Conservation (phyloP, 768 basidiomycete species). For the Trametes gibbosa region DNA sequence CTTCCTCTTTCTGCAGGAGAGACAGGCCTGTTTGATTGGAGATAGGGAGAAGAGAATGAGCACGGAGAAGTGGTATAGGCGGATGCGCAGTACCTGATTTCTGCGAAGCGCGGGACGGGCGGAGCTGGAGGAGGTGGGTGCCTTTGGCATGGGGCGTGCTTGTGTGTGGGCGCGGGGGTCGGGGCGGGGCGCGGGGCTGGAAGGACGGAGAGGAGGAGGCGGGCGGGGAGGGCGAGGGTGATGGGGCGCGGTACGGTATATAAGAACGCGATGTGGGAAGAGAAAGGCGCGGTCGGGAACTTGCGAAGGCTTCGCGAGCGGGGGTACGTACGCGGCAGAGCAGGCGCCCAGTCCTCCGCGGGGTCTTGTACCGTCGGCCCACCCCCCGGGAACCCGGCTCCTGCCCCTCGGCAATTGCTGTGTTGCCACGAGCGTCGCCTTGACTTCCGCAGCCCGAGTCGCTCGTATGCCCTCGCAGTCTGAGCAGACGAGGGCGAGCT, state of each 20-base stretch:
- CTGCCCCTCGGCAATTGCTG: neutral
- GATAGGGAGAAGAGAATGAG: constrained; percentile 7
- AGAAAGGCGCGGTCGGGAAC: constrained; percentile 10
- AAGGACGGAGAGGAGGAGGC: neutral
- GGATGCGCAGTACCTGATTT: constrained; percentile 56
- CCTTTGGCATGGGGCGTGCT: constrained; percentile 61
- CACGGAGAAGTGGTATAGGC: constrained; percentile 3
- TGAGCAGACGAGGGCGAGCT: no score
- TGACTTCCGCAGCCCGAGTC: neutral
- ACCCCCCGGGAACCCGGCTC: neutral
- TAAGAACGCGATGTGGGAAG: constrained; percentile 13
- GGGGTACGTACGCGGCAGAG: constrained; percentile 5
- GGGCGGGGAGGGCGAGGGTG: constrained; percentile 2
- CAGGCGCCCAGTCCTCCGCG: neutral
- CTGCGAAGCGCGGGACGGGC: constrained; percentile 68
- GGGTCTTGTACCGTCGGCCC: neutral
- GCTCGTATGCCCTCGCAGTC: no score
- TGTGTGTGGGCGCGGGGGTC: neutral
- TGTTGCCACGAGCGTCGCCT: constrained; percentile 13
- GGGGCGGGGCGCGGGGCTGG: neutral
- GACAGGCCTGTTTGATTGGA: constrained; percentile 55
- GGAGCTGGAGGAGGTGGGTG: constrained; percentile 37
- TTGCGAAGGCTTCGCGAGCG: constrained; percentile 10
- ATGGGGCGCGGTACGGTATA: constrained; percentile 8
- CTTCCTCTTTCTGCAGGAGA: constrained; percentile 81